phyloP scores from a whole-genome alignment of 31 red algal genomes.

The Asparagopsis taxiformis region DNA sequence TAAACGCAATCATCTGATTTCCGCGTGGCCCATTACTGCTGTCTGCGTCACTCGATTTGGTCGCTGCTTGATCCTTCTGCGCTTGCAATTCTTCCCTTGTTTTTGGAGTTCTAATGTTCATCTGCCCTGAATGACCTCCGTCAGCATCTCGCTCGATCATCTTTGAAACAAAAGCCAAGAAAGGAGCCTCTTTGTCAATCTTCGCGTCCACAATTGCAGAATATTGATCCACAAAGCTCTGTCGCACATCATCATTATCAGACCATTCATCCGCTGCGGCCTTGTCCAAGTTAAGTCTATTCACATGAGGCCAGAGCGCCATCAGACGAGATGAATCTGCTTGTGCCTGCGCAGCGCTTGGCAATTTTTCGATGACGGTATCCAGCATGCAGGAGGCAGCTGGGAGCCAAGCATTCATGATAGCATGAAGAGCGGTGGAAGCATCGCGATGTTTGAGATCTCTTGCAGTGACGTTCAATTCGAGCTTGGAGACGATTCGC shows the following conservation, averaged over 20 bases:
- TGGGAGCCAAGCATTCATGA: conserved; percentile 94
- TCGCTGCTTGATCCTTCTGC: not conserved
- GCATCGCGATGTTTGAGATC: conserved; percentile 87
- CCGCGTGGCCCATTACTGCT: not conserved
- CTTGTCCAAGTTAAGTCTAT: conserved; percentile 1
- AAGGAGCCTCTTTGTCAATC: conserved; percentile 9
- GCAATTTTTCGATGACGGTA: conserved; percentile 75
- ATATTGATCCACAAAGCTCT: conserved; percentile 22
- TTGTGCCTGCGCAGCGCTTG: conserved; percentile 67
- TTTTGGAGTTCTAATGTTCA: conserved; percentile 70
- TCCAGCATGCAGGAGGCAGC: conserved; percentile 71
- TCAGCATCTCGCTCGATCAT: conserved; percentile 63
- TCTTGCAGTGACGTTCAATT: conserved; percentile 63
- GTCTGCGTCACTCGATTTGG: not conserved
- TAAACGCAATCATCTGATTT: conserved; percentile 50
- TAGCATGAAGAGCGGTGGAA: conserved; percentile 71
- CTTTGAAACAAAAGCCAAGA: conserved; percentile 63
- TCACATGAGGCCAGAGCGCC: conserved; percentile 66
- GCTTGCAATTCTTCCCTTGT: conserved; percentile 15
- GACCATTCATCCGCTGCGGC: not conserved
- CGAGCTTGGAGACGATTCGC: conserved; percentile 65
- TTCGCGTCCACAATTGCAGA: conserved; percentile 8
- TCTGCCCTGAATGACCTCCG: not conserved
- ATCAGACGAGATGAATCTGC: conserved; percentile 30
- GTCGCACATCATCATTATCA: conserved; percentile 8